Conservation (phyloP, 2,329 filamentous ascomycete species). For the Chaetomium strumarium region DNA sequence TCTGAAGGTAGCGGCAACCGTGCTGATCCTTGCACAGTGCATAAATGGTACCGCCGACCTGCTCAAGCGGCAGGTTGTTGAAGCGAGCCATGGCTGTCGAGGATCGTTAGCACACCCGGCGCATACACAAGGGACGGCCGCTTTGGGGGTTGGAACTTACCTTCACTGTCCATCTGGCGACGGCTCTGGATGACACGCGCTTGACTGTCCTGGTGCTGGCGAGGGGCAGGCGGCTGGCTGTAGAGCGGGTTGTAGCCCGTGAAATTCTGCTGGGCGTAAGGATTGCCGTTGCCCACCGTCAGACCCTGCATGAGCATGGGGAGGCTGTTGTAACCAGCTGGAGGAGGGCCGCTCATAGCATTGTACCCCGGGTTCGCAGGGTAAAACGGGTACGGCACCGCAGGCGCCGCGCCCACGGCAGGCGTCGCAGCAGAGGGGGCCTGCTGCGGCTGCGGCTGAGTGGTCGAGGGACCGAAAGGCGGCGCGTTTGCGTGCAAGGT, state of each 20-base stretch:
- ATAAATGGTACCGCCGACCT: conserved; percentile 78
- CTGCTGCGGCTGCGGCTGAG: conserved; percentile 32
- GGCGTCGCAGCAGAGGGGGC: conserved; percentile 25
- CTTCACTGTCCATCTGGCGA: conserved; percentile 67
- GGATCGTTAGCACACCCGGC: conserved; percentile 27
- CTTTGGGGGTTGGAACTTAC: conserved; percentile 35
- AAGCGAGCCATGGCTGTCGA: conserved; percentile 66
- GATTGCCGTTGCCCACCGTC: conserved; percentile 42
- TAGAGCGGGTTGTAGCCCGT: conserved; percentile 50
- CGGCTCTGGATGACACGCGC: conserved; percentile 70
- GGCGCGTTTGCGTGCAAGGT: conserved; percentile 73
- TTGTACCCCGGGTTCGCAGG: conserved; percentile 29
- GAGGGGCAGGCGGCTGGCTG: conserved; percentile 27
- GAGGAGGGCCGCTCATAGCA: conserved; percentile 25
- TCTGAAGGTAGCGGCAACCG: conserved; percentile 92
- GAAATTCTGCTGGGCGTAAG: conserved; percentile 53
- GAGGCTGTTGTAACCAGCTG: conserved; percentile 40
- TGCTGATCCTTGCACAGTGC: conserved; percentile 95
- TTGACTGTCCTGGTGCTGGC: conserved; percentile 65
- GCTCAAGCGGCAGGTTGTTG: conserved; percentile 74
- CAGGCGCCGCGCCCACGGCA: conserved; percentile 27
- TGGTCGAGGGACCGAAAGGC: conserved; percentile 65
- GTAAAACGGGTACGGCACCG: conserved; percentile 24
- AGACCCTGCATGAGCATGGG: conserved; percentile 64
- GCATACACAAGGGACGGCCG: background rate